Evolutionary conservation across 148 eudicot species (phyloP), one percentile per base, ranked within the genome.

Genomic region (Chenopodium suecicum): DNA sequence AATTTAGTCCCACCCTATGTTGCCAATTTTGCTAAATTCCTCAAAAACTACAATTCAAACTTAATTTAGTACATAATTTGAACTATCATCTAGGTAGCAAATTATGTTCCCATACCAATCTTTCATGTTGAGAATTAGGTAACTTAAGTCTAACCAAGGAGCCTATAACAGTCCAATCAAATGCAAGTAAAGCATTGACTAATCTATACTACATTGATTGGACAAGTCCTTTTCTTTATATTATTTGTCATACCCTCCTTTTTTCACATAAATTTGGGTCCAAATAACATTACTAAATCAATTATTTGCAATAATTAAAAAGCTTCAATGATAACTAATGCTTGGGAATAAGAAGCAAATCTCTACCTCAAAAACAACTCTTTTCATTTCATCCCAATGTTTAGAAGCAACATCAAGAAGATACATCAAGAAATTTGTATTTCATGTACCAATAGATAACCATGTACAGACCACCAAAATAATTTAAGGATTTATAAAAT

Each of bases 381-480:
- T 74, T 48, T 50, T 74, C 54, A n/a, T 22, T 75, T 5, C 78
- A 16, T 75, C 2, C 20, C 23, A 54, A 29, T 11, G 37, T 12
- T 1, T 34, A 70, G 63, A 34, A 54, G 70, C 70, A 76, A 76
- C 69, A 76, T 34, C 79, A 32, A 60, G 52, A 37, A 76, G 67
- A 76, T 76, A 76, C 69, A 76, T 76, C 67, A 68, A 58, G 63
- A 13, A 68, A 29, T 79, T 70, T 52, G 75, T 79, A 79, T 79
- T 68, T 69, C 63, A 62, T 63, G 2, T 44, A 56, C 27, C 67
- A 27, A 19, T 54, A 75, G n/a, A 75, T 14, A 54, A 60, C 37
- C 79, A 77, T 37, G 78, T 75, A 75, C 78, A 75, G 48, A 46
- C 75, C 78, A 67, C 29, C 41, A 82, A 56, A 70, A 65, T 60